Evolutionary conservation across 176 grass and related monocot genomes (phyloP), one percentile per base, ranked within the genome.

Genomic region (Aegilops umbellulata): DNA sequence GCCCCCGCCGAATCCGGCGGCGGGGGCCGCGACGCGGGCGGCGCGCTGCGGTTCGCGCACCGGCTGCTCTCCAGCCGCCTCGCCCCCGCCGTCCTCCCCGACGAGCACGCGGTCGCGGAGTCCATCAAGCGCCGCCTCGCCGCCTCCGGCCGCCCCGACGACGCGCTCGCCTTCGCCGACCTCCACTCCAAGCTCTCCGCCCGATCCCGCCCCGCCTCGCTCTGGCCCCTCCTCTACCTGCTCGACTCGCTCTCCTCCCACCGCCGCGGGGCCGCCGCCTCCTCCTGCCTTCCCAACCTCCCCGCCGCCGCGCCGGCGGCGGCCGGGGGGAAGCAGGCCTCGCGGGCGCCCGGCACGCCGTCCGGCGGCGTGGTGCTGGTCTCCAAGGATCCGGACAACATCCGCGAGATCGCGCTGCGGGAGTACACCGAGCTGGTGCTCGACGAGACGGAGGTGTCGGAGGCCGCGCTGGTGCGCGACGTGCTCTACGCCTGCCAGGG

Each of bases 401-500:
- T 95, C 82, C 91, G 95, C 24, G 92, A 98, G 82, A 95, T 95
- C 87, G 90, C 95, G 67, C 86, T 98, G 69, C 90, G 91, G 65
- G 93, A 98, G 79, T 98, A 98, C 72, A 86, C 95, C 4, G 95
- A 95, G 9, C 91, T 95, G 84, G 95, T 98, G 60, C 92, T 98
- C 83, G 95, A 98, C 79, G 93, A 93, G 77, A 92, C 87, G 3
- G 95, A 98, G 85, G 91, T 92, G 13, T 84, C 93, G 4, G 95
- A 98, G 74, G 94, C 93, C 3, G 91, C 93, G 61, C 89, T 98
- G 16, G 95, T 98, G 31, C 88, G 95, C 71, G 93, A 98, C 68
- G 90, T 98, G 63, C 91, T 98, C 29, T 98, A 94, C 85, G 93
- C 93, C 10, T 98, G 95, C 87, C 95, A 98, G 91, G 95, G 91